Base-by-base conservation (phyloP, 1,284 basidiomycete genomes). In the Cutaneotrichosporon dermatis region DNA sequence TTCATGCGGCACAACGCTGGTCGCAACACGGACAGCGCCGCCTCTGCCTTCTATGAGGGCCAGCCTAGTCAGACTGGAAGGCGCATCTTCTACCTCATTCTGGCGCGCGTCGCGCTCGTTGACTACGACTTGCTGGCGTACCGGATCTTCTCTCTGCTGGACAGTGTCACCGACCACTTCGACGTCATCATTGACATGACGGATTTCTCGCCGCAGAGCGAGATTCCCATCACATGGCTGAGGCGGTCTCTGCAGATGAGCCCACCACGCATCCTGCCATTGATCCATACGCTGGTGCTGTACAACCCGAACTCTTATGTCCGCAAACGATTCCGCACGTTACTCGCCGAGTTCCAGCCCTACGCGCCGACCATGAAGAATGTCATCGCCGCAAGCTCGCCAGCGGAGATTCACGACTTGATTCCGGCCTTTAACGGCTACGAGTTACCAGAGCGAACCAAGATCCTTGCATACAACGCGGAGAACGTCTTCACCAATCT, bases 71-170 rank as follows among this genome's bases (percentile, higher is more conserved):
- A 77, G 69, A 74, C 70, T 41, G 78, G 78, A 6, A 68, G 73
- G 10, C 73, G 78, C 8, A 78, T 80, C 6, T 79, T 80, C 66
- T 80, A 79, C 69, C 77, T 79, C 53, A 71, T 77, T 51, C 63
- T 86, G 65, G 83, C 93, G 49, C 86, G 90, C 63, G 87, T 90
- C 1, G 90, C 92, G 67, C 84, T 86, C 0, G 80, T 93, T 49
- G 92, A 96, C 71, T 85, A 93, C 39, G 91, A 95, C 68, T 76
- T 92, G 4, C 76, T 97, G 42, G 86, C 92, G 74, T 90, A 85
- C 73, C 85, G 91, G 71, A 84, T 92, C 54, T 86, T 92, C 77
- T 87, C 86, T 80, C 90, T 86, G 1, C 49, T 79, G 39, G 72
- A 74, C 42, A 73, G 73, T 25, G 66, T 77, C 36, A 71, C 67